Evolutionary conservation across 768 basidiomycete species (phyloP).

Genomic region (Udeniomyces megalosporus): DNA sequence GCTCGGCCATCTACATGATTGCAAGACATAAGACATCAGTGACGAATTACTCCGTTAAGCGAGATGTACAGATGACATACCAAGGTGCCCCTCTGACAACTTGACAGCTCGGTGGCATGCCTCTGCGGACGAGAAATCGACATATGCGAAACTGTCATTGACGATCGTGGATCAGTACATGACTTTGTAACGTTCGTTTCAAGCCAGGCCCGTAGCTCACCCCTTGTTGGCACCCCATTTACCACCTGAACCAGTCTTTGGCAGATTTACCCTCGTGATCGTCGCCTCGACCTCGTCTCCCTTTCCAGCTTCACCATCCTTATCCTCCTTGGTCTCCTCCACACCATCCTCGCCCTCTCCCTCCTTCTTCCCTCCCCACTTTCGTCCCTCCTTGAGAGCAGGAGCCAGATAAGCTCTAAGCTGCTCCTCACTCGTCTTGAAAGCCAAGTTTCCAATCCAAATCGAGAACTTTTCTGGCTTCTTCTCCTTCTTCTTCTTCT

Average conservation of each 20-base stretch:
- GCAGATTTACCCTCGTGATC: constrained; percentile 15
- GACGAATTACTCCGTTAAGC: too few relatives aligned
- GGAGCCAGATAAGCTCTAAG: constrained; percentile 33
- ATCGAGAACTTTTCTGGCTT: constrained; percentile 41
- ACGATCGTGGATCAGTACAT: not conserved
- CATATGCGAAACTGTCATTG: constrained; percentile 80
- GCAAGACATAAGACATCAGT: not conserved
- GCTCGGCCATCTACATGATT: constrained; percentile 64
- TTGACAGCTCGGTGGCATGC: constrained; percentile 59
- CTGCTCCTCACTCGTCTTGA: constrained; percentile 65
- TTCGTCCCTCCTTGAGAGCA: constrained; percentile 1
- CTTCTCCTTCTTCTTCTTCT: not conserved
- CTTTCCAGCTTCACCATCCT: not conserved
- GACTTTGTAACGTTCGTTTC: not conserved
- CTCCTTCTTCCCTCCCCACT: constrained; percentile 13
- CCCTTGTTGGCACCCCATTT: constrained; percentile 21
- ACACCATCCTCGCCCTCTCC: constrained; percentile 19
- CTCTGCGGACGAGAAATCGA: constrained; percentile 71
- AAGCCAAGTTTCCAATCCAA: constrained; percentile 91
- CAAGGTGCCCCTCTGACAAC: constrained; percentile 44
- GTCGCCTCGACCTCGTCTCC: constrained; percentile 9
- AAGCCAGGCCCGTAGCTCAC: constrained; percentile 13
- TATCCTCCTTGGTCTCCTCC: constrained; percentile 15
- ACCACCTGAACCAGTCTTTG: constrained; percentile 1
- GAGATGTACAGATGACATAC: too few relatives aligned